A percentile compares a stretch with the other conserved stretches of the same genome.
These are phyloP conservation scores for Ampelocalamus luodianensis DNA, from an alignment of 176 grass and related monocot genomes.

Conservation along the genomic window DNA sequence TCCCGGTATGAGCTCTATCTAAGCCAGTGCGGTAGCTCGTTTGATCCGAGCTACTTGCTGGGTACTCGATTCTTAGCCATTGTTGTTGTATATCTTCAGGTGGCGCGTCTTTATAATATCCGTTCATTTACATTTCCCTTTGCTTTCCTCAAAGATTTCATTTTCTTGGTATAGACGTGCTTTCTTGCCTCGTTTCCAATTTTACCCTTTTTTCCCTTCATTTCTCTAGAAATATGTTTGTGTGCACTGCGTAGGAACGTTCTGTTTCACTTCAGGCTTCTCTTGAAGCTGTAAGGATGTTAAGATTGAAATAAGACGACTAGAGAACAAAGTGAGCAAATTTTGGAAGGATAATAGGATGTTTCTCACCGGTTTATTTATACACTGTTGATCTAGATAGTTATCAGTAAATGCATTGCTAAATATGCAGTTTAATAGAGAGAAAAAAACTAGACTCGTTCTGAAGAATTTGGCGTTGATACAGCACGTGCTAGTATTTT, in stretches of 20 bases:
- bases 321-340: neutral
- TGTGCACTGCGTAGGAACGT: neutral
- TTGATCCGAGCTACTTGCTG: neutral
- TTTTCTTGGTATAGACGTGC: neutral
- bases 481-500: neutral
- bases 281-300: neutral
- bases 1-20: conserved; percentile 67
- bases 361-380: neutral
- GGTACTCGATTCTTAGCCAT: conserved; percentile 11
- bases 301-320: neutral
- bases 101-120: neutral
- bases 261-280: conserved; percentile 25
- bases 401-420: neutral
- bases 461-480: conserved; percentile 11
- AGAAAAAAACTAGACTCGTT: neutral
- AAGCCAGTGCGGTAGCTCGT: neutral
- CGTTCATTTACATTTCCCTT: conserved; percentile 16
- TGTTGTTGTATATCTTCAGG: neutral
- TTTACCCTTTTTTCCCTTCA: neutral
- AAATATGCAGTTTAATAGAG: neutral
- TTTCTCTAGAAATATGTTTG: neutral
- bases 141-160: neutral
- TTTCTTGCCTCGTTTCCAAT: neutral
- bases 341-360: neutral
- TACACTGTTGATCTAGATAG: neutral